Conservation (phyloP, 2,329 filamentous ascomycete species). For the Ophiostoma pallidulum region DNA sequence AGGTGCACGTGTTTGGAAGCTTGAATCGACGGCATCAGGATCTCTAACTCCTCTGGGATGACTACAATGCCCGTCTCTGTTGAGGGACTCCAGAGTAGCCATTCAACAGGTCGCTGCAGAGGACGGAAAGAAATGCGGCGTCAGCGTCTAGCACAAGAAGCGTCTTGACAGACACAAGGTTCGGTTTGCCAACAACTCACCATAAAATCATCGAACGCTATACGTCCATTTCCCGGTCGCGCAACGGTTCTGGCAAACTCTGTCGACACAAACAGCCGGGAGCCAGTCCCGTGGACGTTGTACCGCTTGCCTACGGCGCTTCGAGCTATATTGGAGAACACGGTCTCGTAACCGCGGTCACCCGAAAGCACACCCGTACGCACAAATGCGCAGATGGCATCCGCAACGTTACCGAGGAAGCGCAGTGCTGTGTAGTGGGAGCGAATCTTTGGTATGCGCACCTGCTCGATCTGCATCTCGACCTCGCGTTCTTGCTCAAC, state of each 20-base stretch:
- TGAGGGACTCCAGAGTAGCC: constrained; percentile 47
- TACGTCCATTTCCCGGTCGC: constrained; percentile 15
- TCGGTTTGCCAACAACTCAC: constrained; percentile 19
- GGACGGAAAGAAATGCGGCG: not conserved
- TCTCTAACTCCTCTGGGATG: constrained; percentile 54
- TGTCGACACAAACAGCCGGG: constrained; percentile 28
- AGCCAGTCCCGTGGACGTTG: constrained; percentile 5
- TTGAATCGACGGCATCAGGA: constrained; percentile 37
- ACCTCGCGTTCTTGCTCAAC: constrained; percentile 51
- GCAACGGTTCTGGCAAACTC: constrained; percentile 42
- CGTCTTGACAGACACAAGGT: constrained; percentile 16
- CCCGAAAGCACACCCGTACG: constrained; percentile 1
- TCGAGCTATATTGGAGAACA: constrained; percentile 4
- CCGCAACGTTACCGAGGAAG: constrained; percentile 8
- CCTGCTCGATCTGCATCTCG: constrained; percentile 46
- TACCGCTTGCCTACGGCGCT: constrained; percentile 6
- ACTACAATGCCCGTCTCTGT: constrained; percentile 44
- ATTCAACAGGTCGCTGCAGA: constrained; percentile 45
- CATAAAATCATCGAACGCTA: constrained; percentile 26
- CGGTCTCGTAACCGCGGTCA: not conserved
- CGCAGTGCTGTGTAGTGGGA: not conserved
- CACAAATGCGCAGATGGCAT: constrained; percentile 7
- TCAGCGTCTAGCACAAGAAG: no score
- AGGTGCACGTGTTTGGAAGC: constrained; percentile 20
- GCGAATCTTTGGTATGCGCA: constrained; percentile 26